These are phyloP conservation scores for Pseudogymnoascus sp. DNA, from an alignment of 2,329 filamentous ascomycete species.

Conservation along the genomic window DNA sequence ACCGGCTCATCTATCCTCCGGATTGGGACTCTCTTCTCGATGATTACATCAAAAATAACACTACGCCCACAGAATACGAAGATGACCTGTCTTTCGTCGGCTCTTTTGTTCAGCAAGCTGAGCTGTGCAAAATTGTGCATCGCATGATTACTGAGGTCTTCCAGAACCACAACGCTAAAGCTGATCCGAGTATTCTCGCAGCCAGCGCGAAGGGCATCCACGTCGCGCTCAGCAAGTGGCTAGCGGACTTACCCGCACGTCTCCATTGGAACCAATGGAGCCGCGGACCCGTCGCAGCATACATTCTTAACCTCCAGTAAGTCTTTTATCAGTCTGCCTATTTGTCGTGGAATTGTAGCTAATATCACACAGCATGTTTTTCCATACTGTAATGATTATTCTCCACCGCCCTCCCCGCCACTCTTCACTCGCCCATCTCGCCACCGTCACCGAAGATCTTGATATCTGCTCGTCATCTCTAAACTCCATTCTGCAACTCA, in stretches of 20 bases:
- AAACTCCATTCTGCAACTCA: slow-evolving; percentile 37
- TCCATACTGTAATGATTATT: slow-evolving; percentile 45
- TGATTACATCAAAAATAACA: slow-evolving; percentile 39
- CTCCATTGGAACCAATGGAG: slow-evolving; percentile 47
- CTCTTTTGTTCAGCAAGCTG: slow-evolving; percentile 40
- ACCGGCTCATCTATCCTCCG: slow-evolving; percentile 41
- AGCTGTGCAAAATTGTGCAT: slow-evolving; percentile 42
- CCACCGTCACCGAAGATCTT: slow-evolving; percentile 38
- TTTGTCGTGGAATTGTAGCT: neutral
- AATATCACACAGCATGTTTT: slow-evolving; percentile 32
- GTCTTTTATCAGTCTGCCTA: neutral
- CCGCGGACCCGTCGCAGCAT: slow-evolving; percentile 38
- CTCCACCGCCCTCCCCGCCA: slow-evolving; percentile 42
- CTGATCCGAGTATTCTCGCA: slow-evolving; percentile 35
- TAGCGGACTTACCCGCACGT: slow-evolving; percentile 37
- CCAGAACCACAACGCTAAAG: slow-evolving; percentile 38
- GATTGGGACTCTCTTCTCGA: slow-evolving; percentile 42
- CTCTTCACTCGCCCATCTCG: slow-evolving; percentile 34
- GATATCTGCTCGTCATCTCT: slow-evolving; percentile 44
- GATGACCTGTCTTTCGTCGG: slow-evolving; percentile 39
- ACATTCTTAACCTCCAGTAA: slow-evolving; percentile 41
- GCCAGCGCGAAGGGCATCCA: slow-evolving; percentile 40
- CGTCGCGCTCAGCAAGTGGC: slow-evolving; percentile 40
- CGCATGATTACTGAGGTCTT: slow-evolving; percentile 44
- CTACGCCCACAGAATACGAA: slow-evolving; percentile 39